Conservation (phyloP, 176 grass and related monocot genomes). For the Chrysopogon serrulatus region DNA sequence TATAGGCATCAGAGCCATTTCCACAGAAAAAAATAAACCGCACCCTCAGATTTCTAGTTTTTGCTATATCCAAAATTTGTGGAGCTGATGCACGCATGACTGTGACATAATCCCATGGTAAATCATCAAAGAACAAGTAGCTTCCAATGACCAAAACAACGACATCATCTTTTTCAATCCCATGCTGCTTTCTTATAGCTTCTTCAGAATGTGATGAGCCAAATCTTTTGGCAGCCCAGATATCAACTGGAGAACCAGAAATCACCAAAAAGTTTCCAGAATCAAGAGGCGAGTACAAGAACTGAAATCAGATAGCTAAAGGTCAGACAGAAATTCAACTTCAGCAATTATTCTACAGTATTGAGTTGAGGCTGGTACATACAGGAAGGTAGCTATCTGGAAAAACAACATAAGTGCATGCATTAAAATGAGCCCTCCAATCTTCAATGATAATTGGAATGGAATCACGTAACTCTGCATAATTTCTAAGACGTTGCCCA, state of each 20-base stretch:
- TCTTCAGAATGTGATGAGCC: slow-evolving; percentile 43
- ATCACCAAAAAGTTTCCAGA: slow-evolving; percentile 87
- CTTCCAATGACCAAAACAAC: slow-evolving; percentile 77
- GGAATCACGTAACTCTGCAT: slow-evolving; percentile 26
- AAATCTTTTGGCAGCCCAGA: slow-evolving; percentile 56
- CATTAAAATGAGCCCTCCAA: slow-evolving; percentile 79
- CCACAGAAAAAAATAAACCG: slow-evolving; percentile 77
- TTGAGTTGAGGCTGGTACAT: slow-evolving; percentile 18
- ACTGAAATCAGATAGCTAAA: slow-evolving; percentile 54
- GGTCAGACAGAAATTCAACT: slow-evolving; percentile 19
- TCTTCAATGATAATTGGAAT: slow-evolving; percentile 59
- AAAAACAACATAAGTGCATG: slow-evolving; percentile 79
- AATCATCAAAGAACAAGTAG: slow-evolving; percentile 77
- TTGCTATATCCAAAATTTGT: slow-evolving; percentile 54
- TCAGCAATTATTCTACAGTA: slow-evolving; percentile 7
- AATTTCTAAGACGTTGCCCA: slow-evolving; percentile 51
- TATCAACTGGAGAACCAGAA: slow-evolving; percentile 73
- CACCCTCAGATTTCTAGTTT: slow-evolving; percentile 42
- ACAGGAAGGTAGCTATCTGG: slow-evolving; percentile 88
- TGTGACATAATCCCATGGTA: slow-evolving; percentile 69
- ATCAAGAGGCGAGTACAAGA: slow-evolving; percentile 75
- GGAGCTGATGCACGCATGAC: slow-evolving; percentile 56
- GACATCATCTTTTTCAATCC: slow-evolving; percentile 56
- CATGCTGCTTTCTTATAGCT: slow-evolving; percentile 51
- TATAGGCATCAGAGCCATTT: slow-evolving; percentile 59